Base-by-base conservation (phyloP, 163 green algal genomes). In the Chlamydomonas reinhardtii region DNA sequence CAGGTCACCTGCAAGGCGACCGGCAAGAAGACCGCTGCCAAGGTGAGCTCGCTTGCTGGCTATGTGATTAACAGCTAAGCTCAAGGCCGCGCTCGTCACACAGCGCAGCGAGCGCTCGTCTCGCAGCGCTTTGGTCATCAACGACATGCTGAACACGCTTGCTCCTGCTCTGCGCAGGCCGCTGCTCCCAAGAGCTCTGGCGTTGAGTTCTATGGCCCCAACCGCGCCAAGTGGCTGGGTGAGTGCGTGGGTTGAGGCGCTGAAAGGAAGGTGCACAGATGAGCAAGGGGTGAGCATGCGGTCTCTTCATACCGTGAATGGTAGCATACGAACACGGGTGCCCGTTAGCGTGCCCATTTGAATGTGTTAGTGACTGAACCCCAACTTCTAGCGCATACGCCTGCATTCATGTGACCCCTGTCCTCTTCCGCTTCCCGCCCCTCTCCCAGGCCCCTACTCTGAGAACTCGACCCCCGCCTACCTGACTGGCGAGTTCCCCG, bases 401-500 rank as follows among this genome's bases (percentile, higher is more conserved):
- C n/a, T n/a, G n/a, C n/a, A n/a, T n/a, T n/a, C n/a, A n/a, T n/a
- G n/a, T n/a, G n/a, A n/a, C n/a, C 16, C 39, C 43, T 8, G 11
- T 9, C 20, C 9, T 3, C 62, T 14, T 35, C 62, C 19, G n/a
- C 12, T 29, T 35, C 19, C 2, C 12, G 3, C 11, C 4, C 20
- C 31, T n/a, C 35, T 2, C 54, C 3, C 73, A 92, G 92, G 94
- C 62, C 93, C 94, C 74, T 95, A 95, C 93, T 93, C 86, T 66
- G 91, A 95, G 81, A 94, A 92, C 48, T 80, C 83, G 79, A 93
- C 91, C 83, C 95, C 95, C 82, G 89, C 89, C 64, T 97, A 97
- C 95, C 92, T 97, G 83, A 97, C 88, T 62, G 95, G 95, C 79
- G 95, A 98, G 92, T 98, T 96, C 94, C 92, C 95, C 84, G 95